These are phyloP conservation scores for Wickerhamomyces pijperi DNA, from an alignment of 805 yeast species.

Conservation along the genomic window DNA sequence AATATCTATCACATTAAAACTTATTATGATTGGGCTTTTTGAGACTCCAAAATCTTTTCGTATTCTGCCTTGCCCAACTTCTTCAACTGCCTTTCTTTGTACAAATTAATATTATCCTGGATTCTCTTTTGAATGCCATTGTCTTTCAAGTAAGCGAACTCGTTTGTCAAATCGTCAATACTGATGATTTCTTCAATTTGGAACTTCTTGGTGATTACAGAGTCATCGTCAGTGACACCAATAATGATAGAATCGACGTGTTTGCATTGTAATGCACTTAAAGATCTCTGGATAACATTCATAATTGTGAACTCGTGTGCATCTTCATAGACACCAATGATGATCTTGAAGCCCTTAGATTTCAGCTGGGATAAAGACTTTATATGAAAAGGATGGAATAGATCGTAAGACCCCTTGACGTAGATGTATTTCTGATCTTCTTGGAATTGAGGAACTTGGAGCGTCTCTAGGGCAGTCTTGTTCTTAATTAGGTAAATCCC, in stretches of 20 bases:
- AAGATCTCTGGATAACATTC: constrained; percentile 75
- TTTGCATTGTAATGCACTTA: constrained; percentile 81
- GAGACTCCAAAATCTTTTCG: constrained; percentile 21
- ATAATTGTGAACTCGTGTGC: constrained; percentile 72
- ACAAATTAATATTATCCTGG: constrained; percentile 50
- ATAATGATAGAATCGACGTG: constrained; percentile 73
- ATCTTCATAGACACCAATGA: constrained; percentile 64
- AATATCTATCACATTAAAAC: no score
- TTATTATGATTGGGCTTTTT: not conserved
- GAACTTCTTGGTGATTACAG: constrained; percentile 5
- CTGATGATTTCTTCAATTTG: not conserved
- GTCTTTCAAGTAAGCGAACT: constrained; percentile 55
- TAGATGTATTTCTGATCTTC: constrained; percentile 27
- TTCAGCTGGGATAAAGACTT: constrained; percentile 48
- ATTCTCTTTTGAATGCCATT: constrained; percentile 70
- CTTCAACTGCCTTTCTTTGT: constrained; percentile 76
- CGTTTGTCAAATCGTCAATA: constrained; percentile 34
- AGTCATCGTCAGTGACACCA: constrained; percentile 9
- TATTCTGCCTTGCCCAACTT: constrained; percentile 72
- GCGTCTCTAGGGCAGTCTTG: constrained; percentile 1
- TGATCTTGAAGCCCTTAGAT: constrained; percentile 27
- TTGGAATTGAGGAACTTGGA: not conserved
- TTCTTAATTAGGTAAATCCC: constrained; percentile 38
- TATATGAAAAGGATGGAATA: constrained; percentile 90
- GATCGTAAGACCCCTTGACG: constrained; percentile 80